phyloP scores from a whole-genome alignment of 2,329 filamentous ascomycete genomes.

The Colletotrichum chrysophilum region DNA sequence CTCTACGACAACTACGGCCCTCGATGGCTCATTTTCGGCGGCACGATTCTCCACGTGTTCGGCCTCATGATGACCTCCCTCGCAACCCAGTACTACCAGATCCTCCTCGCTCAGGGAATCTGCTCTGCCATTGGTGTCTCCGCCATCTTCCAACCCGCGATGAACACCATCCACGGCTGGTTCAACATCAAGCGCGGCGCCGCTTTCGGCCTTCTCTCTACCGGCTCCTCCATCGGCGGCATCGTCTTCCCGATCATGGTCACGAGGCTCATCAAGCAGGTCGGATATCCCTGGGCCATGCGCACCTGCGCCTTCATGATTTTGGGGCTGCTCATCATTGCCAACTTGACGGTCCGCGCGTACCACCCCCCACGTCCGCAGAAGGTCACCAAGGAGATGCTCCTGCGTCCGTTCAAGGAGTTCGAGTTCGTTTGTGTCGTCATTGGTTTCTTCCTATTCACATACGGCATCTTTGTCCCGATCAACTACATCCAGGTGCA shows the following conservation, averaged over 20 bases:
- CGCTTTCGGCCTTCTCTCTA: conserved; percentile 39
- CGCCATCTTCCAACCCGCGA: conserved; percentile 37
- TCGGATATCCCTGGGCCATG: conserved; percentile 47
- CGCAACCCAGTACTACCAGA: conserved; percentile 43
- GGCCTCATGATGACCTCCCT: conserved; percentile 68
- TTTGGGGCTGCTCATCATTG: conserved; percentile 34
- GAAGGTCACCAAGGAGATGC: conserved; percentile 32
- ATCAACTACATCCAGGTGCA: conserved; percentile 40
- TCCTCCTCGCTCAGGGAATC: conserved; percentile 43
- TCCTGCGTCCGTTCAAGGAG: conserved; percentile 36
- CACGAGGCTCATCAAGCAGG: conserved; percentile 33
- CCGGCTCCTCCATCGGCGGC: conserved; percentile 41
- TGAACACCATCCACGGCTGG: conserved; percentile 37
- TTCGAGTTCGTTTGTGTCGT: conserved; percentile 33
- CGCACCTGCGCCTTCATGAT: conserved; percentile 42
- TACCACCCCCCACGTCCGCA: conserved; percentile 27
- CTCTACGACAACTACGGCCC: conserved; percentile 69
- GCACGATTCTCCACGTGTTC: conserved; percentile 62
- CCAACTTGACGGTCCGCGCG: conserved; percentile 36
- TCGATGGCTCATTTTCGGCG: conserved; percentile 55
- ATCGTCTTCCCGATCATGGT: conserved; percentile 47
- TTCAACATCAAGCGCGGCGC: conserved; percentile 37
- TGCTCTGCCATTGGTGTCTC: conserved; percentile 40
- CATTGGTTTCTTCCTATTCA: conserved; percentile 38
- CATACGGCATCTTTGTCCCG: conserved; percentile 40